Base-by-base conservation (phyloP, 345 rosid species). In the Salix koriyanagi region DNA sequence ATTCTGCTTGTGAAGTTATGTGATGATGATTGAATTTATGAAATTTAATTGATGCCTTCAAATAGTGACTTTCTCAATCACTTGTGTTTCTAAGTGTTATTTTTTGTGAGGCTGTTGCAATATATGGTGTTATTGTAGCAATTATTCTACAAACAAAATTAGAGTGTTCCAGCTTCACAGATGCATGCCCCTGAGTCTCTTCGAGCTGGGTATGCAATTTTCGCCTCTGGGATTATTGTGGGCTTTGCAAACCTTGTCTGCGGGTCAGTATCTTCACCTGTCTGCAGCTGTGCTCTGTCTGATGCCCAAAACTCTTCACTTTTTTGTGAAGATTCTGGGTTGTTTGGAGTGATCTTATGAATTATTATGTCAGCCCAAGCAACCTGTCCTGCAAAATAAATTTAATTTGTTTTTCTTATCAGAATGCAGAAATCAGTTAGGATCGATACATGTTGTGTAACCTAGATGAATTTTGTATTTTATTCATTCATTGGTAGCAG, bases 281-380 rank as follows among this genome's bases (percentile, higher is more conserved):
- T 14, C 23, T 42, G 99, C 89, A 96, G 99, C 84, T 96, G 98
- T 61, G 99, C 97, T 6, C 77, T 95, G 69, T 95, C 99, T 34
- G 99, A 96, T 84, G 99, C 99, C 19, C 99, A 96, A 75, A 96
- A 96, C 87, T 96, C 98, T 19, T 85, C 96, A 0, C 95, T 96
- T 30, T 96, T 94, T 94, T 80, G 99, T 96, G 76, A 96, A 96
- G 90, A 94, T 96, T 84, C 95, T 96, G 73, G 99, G 28, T 83
- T 96, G 89, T 96, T 96, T 70, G 99, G 97, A 77, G 98, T 96
- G 84, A 96, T 96, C 70, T 96, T 96, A n/a, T 96, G 99, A 74
- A 93, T 96, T 70, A 96, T 96, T 67, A 96, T 96, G 99, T 96
- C 99, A 69, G 94, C 99, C 77, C 99, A 96, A 90, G 99, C 99